These are phyloP conservation scores for Solanum bulbocastanum DNA, from an alignment of 257 asterid genomes.

Conservation along the genomic window DNA sequence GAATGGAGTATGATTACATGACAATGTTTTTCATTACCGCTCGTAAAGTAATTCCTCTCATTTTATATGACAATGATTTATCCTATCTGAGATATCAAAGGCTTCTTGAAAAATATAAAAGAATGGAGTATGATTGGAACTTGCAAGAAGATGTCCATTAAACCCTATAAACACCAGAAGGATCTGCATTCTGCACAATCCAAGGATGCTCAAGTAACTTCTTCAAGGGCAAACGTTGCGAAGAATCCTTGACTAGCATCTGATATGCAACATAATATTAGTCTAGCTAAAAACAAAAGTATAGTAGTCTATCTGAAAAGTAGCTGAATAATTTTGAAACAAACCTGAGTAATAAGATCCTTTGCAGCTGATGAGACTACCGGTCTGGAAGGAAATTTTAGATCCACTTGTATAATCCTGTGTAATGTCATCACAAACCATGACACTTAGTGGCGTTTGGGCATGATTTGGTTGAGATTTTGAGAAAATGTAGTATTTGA, in stretches of 20 bases:
- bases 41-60: background rate
- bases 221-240: constrained; percentile 69
- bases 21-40: background rate
- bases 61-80: background rate
- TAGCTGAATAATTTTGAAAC: background rate
- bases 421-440: background rate
- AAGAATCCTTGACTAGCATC: constrained; percentile 93
- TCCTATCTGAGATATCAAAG: background rate
- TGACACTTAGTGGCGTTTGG: background rate
- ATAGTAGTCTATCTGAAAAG: background rate
- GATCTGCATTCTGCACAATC: constrained; percentile 91
- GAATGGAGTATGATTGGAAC: background rate
- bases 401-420: constrained; percentile 93
- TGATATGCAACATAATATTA: constrained; percentile 1
- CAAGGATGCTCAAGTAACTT: constrained; percentile 93
- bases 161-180: constrained; percentile 67
- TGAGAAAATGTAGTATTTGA: background rate
- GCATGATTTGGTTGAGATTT: background rate
- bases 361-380: constrained; percentile 81
- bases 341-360: constrained; percentile 83
- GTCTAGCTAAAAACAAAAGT: background rate
- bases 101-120: background rate
- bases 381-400: constrained; percentile 83
- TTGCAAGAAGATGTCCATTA: background rate
- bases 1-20: background rate